Percentiles rank a stretch among this genome's conserved stretches.
phyloP scores from a whole-genome alignment of 2,329 filamentous ascomycete genomes.

The Annulohypoxylon truncatum region DNA sequence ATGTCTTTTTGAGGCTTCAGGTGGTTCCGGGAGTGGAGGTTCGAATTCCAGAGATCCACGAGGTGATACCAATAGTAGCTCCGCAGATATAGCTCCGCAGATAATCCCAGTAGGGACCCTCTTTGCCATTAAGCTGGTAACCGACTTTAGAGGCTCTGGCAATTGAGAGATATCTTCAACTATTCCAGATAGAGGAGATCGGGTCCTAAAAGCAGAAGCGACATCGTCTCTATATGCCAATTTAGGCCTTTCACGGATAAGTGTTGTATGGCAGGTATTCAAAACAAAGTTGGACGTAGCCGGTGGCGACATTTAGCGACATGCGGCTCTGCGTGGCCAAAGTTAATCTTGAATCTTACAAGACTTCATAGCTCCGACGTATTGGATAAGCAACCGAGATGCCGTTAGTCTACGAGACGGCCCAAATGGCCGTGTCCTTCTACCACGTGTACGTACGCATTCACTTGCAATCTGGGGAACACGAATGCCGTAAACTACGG shows the following conservation, averaged over 20 bases:
- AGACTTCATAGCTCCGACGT: slow-evolving; percentile 5
- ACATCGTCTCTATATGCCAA: neutral
- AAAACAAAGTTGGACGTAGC: neutral
- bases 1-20: slow-evolving; percentile 11
- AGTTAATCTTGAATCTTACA: slow-evolving; percentile 6
- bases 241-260: neutral
- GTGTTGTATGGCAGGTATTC: neutral
- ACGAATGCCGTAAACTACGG: slow-evolving; percentile 2
- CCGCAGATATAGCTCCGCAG: neutral
- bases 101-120: neutral
- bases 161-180: neutral
- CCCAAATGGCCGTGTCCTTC: slow-evolving; percentile 15
- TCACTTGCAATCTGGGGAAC: neutral
- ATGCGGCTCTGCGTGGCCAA: slow-evolving; percentile 29
- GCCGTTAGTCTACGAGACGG: slow-evolving; percentile 14
- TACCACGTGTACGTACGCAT: slow-evolving; percentile 16
- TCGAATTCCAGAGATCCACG: neutral
- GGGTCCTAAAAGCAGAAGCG: neutral
- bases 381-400: slow-evolving; percentile 16
- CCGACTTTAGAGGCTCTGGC: neutral
- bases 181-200: neutral
- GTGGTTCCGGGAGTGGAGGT: neutral
- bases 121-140: neutral
- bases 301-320: neutral
- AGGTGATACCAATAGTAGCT: neutral